phyloP scores from a whole-genome alignment of 805 yeast genomes.

The Suhomyces sp. region DNA sequence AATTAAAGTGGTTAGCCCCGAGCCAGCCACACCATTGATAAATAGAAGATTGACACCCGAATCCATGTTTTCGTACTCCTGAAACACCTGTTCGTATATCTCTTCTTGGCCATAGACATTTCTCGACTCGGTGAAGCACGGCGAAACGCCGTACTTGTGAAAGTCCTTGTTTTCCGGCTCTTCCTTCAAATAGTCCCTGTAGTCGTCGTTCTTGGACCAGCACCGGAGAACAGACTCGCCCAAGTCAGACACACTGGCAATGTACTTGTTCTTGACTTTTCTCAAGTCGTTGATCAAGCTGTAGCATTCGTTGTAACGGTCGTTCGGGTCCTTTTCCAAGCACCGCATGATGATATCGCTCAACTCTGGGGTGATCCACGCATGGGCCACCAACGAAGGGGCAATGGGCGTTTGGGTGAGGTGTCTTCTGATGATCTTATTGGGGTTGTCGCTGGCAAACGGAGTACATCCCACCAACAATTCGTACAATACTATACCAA shows the following conservation, averaged over 20 bases:
- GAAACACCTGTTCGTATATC: slow-evolving; percentile 7
- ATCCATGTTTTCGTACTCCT: slow-evolving; percentile 6
- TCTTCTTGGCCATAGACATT: slow-evolving; percentile 13
- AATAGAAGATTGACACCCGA: slow-evolving; percentile 22
- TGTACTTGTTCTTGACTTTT: slow-evolving; percentile 18
- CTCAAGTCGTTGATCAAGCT: slow-evolving; percentile 36
- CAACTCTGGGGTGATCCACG: slow-evolving; percentile 28
- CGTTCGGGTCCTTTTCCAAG: slow-evolving; percentile 38
- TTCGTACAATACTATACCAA: slow-evolving; percentile 51
- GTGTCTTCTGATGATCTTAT: slow-evolving; percentile 39
- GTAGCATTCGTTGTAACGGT: slow-evolving; percentile 36
- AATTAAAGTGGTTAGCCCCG: slow-evolving; percentile 45
- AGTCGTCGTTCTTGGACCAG: slow-evolving; percentile 3
- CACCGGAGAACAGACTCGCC: neutral
- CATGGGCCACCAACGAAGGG: slow-evolving; percentile 29
- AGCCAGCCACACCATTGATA: slow-evolving; percentile 42
- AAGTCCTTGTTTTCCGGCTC: neutral
- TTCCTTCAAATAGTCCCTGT: slow-evolving; percentile 1
- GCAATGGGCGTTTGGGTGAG: slow-evolving; percentile 39
- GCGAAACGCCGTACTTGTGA: slow-evolving; percentile 9
- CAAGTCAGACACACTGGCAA: slow-evolving; percentile 5
- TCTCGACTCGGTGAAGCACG: slow-evolving; percentile 5
- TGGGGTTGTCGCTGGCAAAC: slow-evolving; percentile 38
- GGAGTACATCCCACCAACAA: slow-evolving; percentile 45
- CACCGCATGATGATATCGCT: slow-evolving; percentile 41